A percentile compares a stretch with the other conserved stretches of the same genome.
Conservation (phyloP, 371 early-diverging fungal species). For the Thermomucor indicae-seudaticae region DNA sequence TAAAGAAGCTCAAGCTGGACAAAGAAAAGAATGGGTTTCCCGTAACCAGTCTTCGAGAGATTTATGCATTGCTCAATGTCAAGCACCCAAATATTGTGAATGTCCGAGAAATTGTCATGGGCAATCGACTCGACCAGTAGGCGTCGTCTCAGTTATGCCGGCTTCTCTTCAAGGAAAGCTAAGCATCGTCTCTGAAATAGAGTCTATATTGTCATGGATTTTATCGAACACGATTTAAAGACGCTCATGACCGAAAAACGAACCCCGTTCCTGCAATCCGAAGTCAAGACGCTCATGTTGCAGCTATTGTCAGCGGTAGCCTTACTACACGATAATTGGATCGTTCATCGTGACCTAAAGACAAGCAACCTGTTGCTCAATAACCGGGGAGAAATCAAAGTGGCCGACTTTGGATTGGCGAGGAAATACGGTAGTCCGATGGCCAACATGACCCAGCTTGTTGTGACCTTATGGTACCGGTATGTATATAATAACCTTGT, state of each 20-base stretch:
- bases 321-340: slow-evolving; percentile 93
- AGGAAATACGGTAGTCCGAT: slow-evolving; percentile 74
- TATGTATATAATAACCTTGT: slow-evolving; percentile 8
- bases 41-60: slow-evolving; percentile 88
- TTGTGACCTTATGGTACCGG: slow-evolving; percentile 93
- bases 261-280: slow-evolving; percentile 77
- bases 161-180: too few species aligned
- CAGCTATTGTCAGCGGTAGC: slow-evolving; percentile 85
- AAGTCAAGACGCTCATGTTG: slow-evolving; percentile 88
- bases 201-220: slow-evolving; percentile 97
- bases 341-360: slow-evolving; percentile 97
- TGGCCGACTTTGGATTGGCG: slow-evolving; percentile 87
- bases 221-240: slow-evolving; percentile 93
- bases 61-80: slow-evolving; percentile 81
- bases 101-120: slow-evolving; percentile 90
- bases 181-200: slow-evolving; percentile 29
- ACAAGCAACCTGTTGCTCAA: slow-evolving; percentile 93
- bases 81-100: slow-evolving; percentile 95
- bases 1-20: slow-evolving; percentile 96
- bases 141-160: slow-evolving; percentile 4
- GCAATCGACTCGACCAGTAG: slow-evolving; percentile 71
- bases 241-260: slow-evolving; percentile 86
- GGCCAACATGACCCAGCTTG: slow-evolving; percentile 76
- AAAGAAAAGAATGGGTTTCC: slow-evolving; percentile 97
- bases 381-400: slow-evolving; percentile 78